phyloP scores from a whole-genome alignment of 2,329 filamentous ascomycete genomes.

The Penicillium frequentans region DNA sequence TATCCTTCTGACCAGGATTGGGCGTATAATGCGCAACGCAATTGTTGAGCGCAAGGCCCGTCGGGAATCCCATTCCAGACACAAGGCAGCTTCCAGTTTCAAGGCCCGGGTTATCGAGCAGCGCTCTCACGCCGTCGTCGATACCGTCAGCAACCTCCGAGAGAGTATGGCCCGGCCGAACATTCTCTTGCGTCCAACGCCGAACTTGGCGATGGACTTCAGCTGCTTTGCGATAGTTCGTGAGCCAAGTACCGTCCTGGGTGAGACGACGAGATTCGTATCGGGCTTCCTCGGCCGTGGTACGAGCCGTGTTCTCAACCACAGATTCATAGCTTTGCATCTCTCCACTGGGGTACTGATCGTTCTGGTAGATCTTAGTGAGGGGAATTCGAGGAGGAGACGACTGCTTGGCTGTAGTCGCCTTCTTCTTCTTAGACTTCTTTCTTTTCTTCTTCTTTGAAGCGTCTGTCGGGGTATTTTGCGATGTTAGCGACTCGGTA shows the following conservation, averaged over 20 bases:
- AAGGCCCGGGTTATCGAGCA: constrained; percentile 53
- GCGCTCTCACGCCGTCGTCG: constrained; percentile 54
- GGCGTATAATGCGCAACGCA: constrained; percentile 58
- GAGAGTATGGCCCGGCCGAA: constrained; percentile 53
- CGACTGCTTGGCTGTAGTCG: constrained; percentile 36
- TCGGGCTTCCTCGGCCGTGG: constrained; percentile 49
- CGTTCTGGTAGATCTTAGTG: constrained; percentile 46
- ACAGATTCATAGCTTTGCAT: constrained; percentile 41
- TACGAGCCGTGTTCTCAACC: constrained; percentile 47
- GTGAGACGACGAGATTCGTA: constrained; percentile 41
- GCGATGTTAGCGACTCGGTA: constrained; percentile 19
- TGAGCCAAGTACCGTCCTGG: constrained; percentile 51
- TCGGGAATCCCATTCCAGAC: constrained; percentile 58
- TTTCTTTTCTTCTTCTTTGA: constrained; percentile 39
- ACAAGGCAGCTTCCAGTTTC: constrained; percentile 53
- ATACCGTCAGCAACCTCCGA: constrained; percentile 54
- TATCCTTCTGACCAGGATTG: constrained; percentile 64
- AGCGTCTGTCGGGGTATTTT: constrained; percentile 40
- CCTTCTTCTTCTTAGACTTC: constrained; percentile 47
- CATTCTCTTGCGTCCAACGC: constrained; percentile 49
- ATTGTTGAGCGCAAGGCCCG: constrained; percentile 56
- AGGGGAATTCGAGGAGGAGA: constrained; percentile 50
- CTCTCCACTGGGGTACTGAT: constrained; percentile 49
- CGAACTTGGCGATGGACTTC: constrained; percentile 59
- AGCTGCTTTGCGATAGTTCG: constrained; percentile 57